These are phyloP conservation scores for Ceratobasidium sp. DNA, from an alignment of 1,284 basidiomycete species.

Conservation along the genomic window DNA sequence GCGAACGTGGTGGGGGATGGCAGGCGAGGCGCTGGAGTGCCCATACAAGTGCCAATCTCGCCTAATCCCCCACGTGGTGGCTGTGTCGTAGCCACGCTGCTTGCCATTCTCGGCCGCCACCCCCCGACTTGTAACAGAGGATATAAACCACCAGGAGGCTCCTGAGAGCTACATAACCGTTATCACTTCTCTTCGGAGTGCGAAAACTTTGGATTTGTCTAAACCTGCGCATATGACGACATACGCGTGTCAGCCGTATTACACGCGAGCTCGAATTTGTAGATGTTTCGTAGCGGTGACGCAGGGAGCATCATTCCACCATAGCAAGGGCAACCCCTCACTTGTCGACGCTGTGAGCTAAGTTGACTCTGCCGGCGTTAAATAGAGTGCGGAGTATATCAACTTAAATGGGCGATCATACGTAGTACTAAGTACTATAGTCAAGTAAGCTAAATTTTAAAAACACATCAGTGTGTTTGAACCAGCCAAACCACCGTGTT, in stretches of 20 bases:
- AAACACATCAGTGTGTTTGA: no score
- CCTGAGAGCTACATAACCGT: not conserved
- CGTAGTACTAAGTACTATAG: no score
- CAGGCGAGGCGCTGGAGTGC: not conserved
- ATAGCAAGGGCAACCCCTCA: no score
- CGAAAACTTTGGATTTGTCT: no score
- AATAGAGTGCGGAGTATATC: no score
- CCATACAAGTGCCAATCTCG: conserved; percentile 7
- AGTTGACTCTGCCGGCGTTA: no score
- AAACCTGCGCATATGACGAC: not conserved
- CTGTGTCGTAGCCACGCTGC: conserved; percentile 12
- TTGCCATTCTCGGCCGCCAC: not conserved
- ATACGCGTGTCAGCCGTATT: not conserved
- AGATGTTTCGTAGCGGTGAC: no score
- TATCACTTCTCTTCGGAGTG: not conserved
- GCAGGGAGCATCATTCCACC: no score
- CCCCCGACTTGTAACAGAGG: not conserved
- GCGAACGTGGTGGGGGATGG: conserved; percentile 1
- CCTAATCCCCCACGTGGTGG: conserved; percentile 25
- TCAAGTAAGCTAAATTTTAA: no score
- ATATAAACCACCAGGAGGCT: not conserved
- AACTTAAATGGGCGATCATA: no score
- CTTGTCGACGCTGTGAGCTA: no score
- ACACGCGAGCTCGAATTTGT: not conserved
- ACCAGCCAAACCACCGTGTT: no score